Evolutionary conservation across 164 flowering plant species (phyloP).

Genomic region (Berberis vulgaris): DNA sequence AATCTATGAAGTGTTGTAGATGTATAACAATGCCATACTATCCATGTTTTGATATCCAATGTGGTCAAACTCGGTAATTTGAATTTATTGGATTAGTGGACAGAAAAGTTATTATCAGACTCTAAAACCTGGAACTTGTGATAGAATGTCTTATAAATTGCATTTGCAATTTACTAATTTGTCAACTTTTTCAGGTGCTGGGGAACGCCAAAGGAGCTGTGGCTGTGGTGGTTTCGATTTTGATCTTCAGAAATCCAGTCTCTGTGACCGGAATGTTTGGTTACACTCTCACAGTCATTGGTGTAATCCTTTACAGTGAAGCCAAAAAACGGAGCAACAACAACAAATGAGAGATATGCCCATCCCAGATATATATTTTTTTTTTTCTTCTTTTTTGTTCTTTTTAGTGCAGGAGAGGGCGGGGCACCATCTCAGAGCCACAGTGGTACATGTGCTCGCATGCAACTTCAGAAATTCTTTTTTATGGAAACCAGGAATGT

Average conservation of each 20-base stretch:
- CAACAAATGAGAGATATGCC: constrained; percentile 29
- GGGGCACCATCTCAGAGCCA: constrained; percentile 10
- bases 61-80: too few relatives aligned
- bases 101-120: too few relatives aligned
- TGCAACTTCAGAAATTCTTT: constrained; percentile 25
- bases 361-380: constrained; percentile 2
- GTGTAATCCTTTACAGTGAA: constrained; percentile 90
- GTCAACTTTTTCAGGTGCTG: constrained; percentile 53
- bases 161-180: constrained; percentile 1
- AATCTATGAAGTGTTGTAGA: too few relatives aligned
- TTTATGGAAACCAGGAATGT: constrained; percentile 23
- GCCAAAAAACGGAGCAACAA: constrained; percentile 78
- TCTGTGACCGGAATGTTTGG: constrained; percentile 98
- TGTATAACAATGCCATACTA: too few relatives aligned
- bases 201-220: constrained; percentile 98
- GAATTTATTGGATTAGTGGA: too few relatives aligned
- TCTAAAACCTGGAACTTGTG: too few relatives aligned
- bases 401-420: constrained; percentile 1
- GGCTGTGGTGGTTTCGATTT: constrained; percentile 87
- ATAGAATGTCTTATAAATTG: too few relatives aligned
- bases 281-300: constrained; percentile 71
- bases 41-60: too few relatives aligned
- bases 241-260: constrained; percentile 85
- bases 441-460: constrained; percentile 9
- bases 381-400: constrained; percentile 9